These are phyloP conservation scores for Kurtzmaniella quercitrusa DNA, from an alignment of 1,139 yeast genomes.

Conservation along the genomic window DNA sequence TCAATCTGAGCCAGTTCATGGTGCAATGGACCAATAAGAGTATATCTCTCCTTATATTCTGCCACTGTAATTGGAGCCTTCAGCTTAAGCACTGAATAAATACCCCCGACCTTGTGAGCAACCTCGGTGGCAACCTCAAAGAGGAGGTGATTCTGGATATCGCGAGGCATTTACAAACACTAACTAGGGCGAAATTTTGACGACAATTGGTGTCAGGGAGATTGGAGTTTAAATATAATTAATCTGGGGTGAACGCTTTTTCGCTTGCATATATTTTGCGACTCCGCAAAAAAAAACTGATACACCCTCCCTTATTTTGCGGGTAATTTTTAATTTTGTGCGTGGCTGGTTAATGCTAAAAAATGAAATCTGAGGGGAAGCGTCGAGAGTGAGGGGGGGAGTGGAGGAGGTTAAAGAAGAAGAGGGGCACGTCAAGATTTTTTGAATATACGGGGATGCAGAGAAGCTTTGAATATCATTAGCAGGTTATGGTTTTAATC, in stretches of 20 bases:
- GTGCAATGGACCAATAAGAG: constrained; percentile 84
- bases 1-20: constrained; percentile 82
- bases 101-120: constrained; percentile 97
- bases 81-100: constrained; percentile 92
- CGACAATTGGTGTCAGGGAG: not conserved
- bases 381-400: not conserved
- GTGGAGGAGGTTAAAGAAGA: not conserved
- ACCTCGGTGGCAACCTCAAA: constrained; percentile 97
- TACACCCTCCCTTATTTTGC: not conserved
- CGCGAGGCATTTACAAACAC: constrained; percentile 55
- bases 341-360: not conserved
- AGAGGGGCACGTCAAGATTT: not conserved
- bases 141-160: constrained; percentile 75
- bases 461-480: no score
- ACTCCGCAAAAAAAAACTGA: constrained; percentile 1
- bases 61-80: constrained; percentile 96
- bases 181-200: not conserved
- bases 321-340: not conserved
- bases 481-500: no score
- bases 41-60: constrained; percentile 85
- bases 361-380: not conserved
- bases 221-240: not conserved
- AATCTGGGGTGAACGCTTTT: not conserved
- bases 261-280: constrained; percentile 1
- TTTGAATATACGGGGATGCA: no score